Evolutionary conservation across 2,329 filamentous ascomycete species (phyloP).

Genomic region (Apiospora saccharicola): DNA sequence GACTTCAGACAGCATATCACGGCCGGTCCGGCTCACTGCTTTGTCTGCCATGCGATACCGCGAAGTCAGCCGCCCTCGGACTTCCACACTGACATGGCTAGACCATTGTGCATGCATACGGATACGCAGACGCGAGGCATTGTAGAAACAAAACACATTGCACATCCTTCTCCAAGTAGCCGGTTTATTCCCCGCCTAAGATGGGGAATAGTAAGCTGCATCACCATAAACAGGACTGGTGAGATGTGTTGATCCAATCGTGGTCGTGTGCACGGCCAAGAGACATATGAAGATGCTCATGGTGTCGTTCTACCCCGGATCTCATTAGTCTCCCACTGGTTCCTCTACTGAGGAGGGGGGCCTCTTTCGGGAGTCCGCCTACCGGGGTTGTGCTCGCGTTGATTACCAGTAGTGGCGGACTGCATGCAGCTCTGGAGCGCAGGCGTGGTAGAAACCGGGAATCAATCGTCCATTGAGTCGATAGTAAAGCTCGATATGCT

Average conservation of each 20-base stretch:
- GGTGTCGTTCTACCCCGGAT: background rate
- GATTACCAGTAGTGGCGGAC: slow-evolving; percentile 3
- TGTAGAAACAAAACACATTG: background rate
- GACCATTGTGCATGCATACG: slow-evolving; percentile 1
- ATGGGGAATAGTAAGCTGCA: slow-evolving; percentile 14
- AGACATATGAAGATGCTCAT: background rate
- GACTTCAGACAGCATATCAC: background rate
- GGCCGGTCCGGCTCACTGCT: background rate
- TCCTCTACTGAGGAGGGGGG: background rate
- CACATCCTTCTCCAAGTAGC: background rate
- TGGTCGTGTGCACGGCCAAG: background rate
- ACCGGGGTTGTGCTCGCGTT: background rate
- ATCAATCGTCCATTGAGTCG: background rate
- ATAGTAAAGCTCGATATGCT: slow-evolving; percentile 1
- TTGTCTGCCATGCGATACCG: background rate
- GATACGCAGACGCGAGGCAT: background rate
- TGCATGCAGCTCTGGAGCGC: slow-evolving; percentile 1
- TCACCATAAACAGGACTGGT: slow-evolving; percentile 5
- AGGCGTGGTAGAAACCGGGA: slow-evolving; percentile 9
- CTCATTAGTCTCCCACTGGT: background rate
- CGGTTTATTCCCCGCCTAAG: background rate
- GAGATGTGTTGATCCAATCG: background rate
- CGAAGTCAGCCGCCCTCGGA: background rate
- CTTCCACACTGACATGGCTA: background rate
- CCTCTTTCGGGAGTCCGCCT: background rate